phyloP scores from a whole-genome alignment of 345 rosid species.

The Acer negundo region DNA sequence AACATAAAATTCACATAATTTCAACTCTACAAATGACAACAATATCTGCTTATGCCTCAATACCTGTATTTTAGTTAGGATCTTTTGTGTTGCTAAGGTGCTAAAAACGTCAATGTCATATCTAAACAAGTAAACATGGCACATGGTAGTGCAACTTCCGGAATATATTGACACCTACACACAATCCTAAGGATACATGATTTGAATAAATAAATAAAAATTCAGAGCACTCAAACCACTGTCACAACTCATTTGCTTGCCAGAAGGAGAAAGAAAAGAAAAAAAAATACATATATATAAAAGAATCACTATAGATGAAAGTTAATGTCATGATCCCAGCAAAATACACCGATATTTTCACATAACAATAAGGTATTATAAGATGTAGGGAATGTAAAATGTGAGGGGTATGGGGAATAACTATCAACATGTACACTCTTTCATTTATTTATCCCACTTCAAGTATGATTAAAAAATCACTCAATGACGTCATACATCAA shows the following conservation, averaged over 20 bases:
- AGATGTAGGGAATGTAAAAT: neutral
- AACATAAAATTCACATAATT: slow-evolving; percentile 10
- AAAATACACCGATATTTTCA: no score
- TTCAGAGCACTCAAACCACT: neutral
- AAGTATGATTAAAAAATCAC: neutral
- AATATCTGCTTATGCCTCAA: neutral
- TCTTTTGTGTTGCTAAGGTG: neutral
- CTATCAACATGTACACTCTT: neutral
- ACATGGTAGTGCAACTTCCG: neutral
- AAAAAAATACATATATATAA: neutral
- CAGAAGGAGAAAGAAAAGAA: no score
- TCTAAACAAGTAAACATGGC: neutral
- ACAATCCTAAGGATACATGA: neutral
- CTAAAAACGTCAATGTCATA: slow-evolving; percentile 2
- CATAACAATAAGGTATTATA: no score
- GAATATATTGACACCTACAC: neutral
- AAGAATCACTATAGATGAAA: neutral
- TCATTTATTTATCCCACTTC: neutral
- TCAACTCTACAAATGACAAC: neutral
- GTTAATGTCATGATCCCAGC: no score
- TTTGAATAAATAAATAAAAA: slow-evolving; percentile 7
- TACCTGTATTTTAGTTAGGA: neutral
- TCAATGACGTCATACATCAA: neutral
- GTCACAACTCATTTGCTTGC: neutral
- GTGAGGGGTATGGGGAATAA: neutral